phyloP scores from a whole-genome alignment of 352 stramenopile species.

The Phytopythium aichiense region DNA sequence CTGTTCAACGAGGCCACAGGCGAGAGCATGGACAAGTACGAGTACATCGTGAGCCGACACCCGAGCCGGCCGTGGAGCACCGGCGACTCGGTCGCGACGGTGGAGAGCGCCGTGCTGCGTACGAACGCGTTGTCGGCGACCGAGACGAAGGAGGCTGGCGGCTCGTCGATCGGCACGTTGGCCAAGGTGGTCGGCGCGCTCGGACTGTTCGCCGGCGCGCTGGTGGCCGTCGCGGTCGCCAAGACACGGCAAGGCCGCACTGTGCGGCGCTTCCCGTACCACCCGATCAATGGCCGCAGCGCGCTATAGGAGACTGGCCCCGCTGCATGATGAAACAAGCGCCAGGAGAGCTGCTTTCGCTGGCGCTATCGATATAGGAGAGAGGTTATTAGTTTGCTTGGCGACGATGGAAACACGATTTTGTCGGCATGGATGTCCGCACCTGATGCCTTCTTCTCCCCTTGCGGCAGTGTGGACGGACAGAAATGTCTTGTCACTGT shows the following conservation, averaged over 20 bases:
- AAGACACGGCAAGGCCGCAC: slow-evolving; percentile 23
- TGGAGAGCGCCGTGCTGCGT: neutral
- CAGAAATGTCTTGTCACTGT: no score
- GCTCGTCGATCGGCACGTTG: slow-evolving; percentile 16
- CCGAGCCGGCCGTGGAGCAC: slow-evolving; percentile 53
- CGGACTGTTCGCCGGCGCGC: slow-evolving; percentile 28
- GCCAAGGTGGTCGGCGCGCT: slow-evolving; percentile 28
- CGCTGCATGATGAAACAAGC: slow-evolving; percentile 10
- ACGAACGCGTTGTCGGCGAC: neutral
- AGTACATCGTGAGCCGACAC: slow-evolving; percentile 63
- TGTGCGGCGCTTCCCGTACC: slow-evolving; percentile 47
- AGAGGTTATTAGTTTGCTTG: neutral
- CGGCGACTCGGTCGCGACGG: slow-evolving; percentile 10
- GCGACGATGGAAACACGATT: neutral
- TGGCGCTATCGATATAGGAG: neutral
- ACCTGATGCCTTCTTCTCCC: neutral
- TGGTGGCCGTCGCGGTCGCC: slow-evolving; percentile 22
- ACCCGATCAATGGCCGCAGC: slow-evolving; percentile 37
- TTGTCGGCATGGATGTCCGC: neutral
- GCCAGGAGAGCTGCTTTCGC: slow-evolving; percentile 1
- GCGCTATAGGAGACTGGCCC: neutral
- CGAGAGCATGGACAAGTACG: slow-evolving; percentile 39
- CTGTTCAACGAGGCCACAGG: slow-evolving; percentile 76
- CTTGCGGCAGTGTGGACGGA: neutral
- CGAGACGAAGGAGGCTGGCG: neutral